Conservation (phyloP, 306 rosid species). For the Canavalia gladiata region DNA sequence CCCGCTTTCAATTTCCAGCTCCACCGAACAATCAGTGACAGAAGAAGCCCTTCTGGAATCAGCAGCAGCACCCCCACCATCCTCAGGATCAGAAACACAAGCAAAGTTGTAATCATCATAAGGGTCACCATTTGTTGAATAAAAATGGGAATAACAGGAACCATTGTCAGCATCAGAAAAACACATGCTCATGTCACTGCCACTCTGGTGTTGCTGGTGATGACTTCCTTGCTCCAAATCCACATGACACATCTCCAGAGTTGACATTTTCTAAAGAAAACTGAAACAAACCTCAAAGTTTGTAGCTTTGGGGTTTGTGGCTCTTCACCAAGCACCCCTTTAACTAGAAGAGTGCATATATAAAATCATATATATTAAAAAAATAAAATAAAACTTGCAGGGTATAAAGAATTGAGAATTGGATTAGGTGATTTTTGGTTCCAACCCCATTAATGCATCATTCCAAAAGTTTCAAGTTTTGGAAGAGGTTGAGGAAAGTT, state of each 20-base stretch:
- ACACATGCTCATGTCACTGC: constrained; percentile 68
- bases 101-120: constrained; percentile 71
- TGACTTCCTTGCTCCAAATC: constrained; percentile 77
- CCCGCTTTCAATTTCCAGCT: constrained; percentile 62
- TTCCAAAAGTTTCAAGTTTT: constrained; percentile 31
- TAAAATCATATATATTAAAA: neutral
- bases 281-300: constrained; percentile 37
- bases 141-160: constrained; percentile 87
- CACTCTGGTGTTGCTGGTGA: constrained; percentile 57
- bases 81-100: constrained; percentile 61
- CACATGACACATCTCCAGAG: constrained; percentile 54
- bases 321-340: constrained; percentile 1
- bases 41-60: constrained; percentile 67
- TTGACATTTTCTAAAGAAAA: constrained; percentile 45
- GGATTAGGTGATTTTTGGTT: constrained; percentile 61
- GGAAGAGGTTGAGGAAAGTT: constrained; percentile 45
- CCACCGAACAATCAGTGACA: constrained; percentile 65
- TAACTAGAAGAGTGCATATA: neutral
- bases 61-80: constrained; percentile 40
- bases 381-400: neutral
- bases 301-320: constrained; percentile 30
- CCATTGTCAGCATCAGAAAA: constrained; percentile 86
- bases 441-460: constrained; percentile 57
- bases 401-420: constrained; percentile 51
- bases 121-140: constrained; percentile 78